Evolutionary conservation across 805 yeast species (phyloP).

Genomic region (Ogataea degrootiae): DNA sequence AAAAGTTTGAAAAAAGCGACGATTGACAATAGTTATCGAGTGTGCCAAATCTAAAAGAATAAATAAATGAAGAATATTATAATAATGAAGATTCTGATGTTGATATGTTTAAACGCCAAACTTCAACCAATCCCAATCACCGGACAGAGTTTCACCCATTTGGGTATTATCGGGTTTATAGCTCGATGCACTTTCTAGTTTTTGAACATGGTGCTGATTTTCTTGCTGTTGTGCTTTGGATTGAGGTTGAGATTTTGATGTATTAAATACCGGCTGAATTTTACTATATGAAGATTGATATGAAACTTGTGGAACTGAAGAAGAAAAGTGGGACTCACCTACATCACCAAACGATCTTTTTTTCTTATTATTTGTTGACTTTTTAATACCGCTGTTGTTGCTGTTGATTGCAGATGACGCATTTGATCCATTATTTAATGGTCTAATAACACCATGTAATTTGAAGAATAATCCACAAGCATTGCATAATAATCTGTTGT

Average conservation of each 20-base stretch:
- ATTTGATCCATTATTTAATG: conserved; percentile 18
- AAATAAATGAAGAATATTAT: too few relatives aligned
- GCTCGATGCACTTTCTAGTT: conserved; percentile 2
- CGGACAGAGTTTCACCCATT: conserved; percentile 30
- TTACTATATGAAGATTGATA: not conserved
- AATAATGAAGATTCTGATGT: not conserved
- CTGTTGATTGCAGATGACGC: conserved; percentile 2
- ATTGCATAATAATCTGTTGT: conserved; percentile 81
- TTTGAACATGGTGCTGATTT: not conserved
- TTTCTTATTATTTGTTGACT: conserved; percentile 4
- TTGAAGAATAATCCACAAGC: conserved; percentile 90
- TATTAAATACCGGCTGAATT: too few relatives aligned
- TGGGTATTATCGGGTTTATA: conserved; percentile 21
- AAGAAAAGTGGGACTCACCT: not conserved
- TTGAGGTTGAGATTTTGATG: not conserved
- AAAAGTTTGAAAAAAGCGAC: too few relatives aligned
- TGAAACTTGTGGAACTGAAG: not conserved
- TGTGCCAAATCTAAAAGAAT: not conserved
- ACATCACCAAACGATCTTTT: conserved; percentile 11
- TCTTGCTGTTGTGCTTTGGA: conserved; percentile 1
- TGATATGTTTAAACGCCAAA: conserved; percentile 22
- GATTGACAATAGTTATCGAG: too few relatives aligned
- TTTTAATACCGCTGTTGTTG: conserved; percentile 3
- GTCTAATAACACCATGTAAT: conserved; percentile 61
- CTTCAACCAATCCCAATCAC: conserved; percentile 36